Percentiles rank a stretch among this genome's conserved stretches.
These are phyloP conservation scores for Candida methanosorbosa DNA, from an alignment of 805 yeast genomes.

Conservation along the genomic window DNA sequence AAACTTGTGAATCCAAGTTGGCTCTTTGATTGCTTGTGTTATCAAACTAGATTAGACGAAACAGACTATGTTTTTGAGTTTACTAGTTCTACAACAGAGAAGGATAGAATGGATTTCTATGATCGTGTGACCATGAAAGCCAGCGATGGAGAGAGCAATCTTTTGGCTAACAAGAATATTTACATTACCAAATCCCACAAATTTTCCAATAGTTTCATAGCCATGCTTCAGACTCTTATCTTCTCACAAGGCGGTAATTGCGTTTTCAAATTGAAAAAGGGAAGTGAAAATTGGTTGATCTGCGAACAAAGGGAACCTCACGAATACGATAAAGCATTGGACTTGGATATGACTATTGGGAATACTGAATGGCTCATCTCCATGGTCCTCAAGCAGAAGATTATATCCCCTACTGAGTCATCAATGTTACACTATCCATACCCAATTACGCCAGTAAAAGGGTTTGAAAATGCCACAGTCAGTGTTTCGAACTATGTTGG, in stretches of 20 bases:
- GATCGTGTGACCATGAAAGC: neutral
- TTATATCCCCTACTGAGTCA: conserved; percentile 42
- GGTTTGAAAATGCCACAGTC: conserved; percentile 45
- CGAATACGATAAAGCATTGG: conserved; percentile 39
- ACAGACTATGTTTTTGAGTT: no score
- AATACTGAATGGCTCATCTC: conserved; percentile 70
- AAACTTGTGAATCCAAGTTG: neutral
- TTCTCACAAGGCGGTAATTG: neutral
- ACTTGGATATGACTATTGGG: conserved; percentile 39
- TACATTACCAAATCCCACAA: neutral
- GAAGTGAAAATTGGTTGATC: conserved; percentile 38
- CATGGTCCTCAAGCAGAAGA: conserved; percentile 46
- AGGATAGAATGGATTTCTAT: neutral
- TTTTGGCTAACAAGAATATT: neutral
- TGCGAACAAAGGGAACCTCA: conserved; percentile 57
- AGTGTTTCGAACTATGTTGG: conserved; percentile 80
- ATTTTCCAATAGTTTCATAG: no score
- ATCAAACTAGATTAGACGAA: neutral
- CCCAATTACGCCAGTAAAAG: conserved; percentile 41
- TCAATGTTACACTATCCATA: conserved; percentile 67
- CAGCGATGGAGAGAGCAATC: neutral
- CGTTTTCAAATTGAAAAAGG: neutral
- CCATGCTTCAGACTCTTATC: neutral
- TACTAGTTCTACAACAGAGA: neutral
- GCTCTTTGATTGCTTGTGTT: neutral